Percentiles rank a stretch among this genome's conserved stretches.
phyloP scores from a whole-genome alignment of 148 eudicot genomes.

The Silene uniflora region DNA sequence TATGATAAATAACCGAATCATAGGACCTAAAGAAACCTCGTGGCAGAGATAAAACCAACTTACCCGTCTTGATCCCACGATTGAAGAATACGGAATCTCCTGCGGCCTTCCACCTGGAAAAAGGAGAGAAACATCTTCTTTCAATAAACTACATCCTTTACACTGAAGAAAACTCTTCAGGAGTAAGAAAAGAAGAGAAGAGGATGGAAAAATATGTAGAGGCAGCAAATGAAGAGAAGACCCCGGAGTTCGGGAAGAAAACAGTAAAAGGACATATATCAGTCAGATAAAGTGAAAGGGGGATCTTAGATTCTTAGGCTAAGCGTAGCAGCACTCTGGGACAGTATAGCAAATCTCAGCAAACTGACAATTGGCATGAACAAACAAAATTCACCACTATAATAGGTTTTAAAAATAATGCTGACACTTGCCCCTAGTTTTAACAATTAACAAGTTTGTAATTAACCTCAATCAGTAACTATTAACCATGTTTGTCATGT shows the following conservation, averaged over 20 bases:
- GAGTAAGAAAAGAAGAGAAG: neutral
- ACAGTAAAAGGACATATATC: neutral
- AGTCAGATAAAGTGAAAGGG: neutral
- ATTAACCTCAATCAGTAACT: neutral
- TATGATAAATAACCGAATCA: neutral
- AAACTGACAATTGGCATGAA: neutral
- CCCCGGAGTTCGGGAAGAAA: neutral
- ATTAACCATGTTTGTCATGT: neutral
- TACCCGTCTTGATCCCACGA: slow-evolving; percentile 99
- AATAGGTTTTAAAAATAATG: neutral
- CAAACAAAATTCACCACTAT: neutral
- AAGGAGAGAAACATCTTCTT: neutral
- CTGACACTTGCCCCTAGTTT: neutral
- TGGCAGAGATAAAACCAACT: slow-evolving; percentile 27
- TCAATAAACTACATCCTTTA: neutral
- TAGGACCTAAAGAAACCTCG: neutral
- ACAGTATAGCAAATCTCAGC: neutral
- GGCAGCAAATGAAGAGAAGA: neutral
- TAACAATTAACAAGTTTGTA: neutral
- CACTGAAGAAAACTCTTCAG: neutral
- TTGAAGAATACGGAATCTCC: slow-evolving; percentile 77
- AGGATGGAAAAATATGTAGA: neutral
- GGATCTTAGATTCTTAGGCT: neutral
- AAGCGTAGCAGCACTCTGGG: neutral
- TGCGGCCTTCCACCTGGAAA: slow-evolving; percentile 86